Conservation (phyloP, 306 rosid species). For the Mimosa pudica region DNA sequence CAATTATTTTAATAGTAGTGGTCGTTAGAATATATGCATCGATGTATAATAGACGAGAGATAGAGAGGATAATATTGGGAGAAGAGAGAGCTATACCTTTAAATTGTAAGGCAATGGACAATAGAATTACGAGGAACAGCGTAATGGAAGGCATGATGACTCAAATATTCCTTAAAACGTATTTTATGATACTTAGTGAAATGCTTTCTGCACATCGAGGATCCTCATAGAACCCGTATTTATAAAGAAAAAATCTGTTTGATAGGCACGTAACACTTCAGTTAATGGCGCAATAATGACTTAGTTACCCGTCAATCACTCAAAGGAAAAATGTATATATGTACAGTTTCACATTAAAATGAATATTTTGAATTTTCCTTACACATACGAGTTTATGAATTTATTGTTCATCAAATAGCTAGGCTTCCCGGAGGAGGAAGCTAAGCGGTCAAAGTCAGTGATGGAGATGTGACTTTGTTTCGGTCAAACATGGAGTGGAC, state of each 20-base stretch:
- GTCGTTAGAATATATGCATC: background rate
- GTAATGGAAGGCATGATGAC: conserved; percentile 27
- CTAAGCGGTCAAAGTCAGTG: background rate
- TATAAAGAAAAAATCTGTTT: background rate
- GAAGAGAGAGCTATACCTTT: background rate
- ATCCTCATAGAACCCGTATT: background rate
- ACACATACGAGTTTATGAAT: background rate
- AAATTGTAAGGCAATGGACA: background rate
- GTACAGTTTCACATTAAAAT: background rate
- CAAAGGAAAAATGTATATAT: background rate
- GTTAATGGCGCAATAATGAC: background rate
- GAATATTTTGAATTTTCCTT: background rate
- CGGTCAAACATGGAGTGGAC: too few relatives aligned
- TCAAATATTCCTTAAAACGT: too few relatives aligned
- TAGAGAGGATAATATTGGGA: background rate
- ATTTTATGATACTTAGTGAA: too few relatives aligned
- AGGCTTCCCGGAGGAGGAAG: background rate
- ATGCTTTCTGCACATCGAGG: background rate
- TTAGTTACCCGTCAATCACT: conserved; percentile 31
- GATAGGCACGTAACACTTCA: background rate
- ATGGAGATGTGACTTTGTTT: background rate
- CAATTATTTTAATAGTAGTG: too few relatives aligned
- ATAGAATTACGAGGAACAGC: conserved; percentile 33
- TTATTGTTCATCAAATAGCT: background rate
- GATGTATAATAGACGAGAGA: background rate